These are phyloP conservation scores for Thermoascus crustaceus DNA, from an alignment of 2,329 filamentous ascomycete species.

Conservation along the genomic window DNA sequence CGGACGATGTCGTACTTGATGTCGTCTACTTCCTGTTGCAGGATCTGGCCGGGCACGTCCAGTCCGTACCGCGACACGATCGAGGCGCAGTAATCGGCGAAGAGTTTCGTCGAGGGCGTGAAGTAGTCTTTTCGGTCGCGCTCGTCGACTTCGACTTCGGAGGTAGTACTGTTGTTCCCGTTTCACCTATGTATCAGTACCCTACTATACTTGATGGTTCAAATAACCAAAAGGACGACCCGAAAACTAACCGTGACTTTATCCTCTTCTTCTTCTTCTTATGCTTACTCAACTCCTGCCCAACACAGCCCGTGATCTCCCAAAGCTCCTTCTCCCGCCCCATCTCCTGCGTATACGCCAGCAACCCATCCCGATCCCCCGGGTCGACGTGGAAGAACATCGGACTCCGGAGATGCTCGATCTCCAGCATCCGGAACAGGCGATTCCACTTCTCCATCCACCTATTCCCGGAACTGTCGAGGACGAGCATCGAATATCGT, in stretches of 20 bases:
- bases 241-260: constrained; percentile 35
- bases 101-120: constrained; percentile 54
- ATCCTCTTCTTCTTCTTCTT: constrained; percentile 56
- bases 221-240: constrained; percentile 1
- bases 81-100: constrained; percentile 53
- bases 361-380: constrained; percentile 61
- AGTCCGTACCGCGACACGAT: constrained; percentile 54
- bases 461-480: constrained; percentile 54
- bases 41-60: constrained; percentile 43
- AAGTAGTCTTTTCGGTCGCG: constrained; percentile 63
- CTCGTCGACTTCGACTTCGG: constrained; percentile 51
- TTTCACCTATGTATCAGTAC: too few relatives aligned
- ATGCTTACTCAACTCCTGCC: constrained; percentile 74
- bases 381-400: constrained; percentile 82
- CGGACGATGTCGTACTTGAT: constrained; percentile 51
- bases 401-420: constrained; percentile 64
- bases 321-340: constrained; percentile 55
- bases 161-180: constrained; percentile 21
- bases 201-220: constrained; percentile 6
- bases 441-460: constrained; percentile 68
- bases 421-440: constrained; percentile 60
- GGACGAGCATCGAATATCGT: constrained; percentile 47
- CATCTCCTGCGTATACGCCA: constrained; percentile 58
- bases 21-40: constrained; percentile 52
- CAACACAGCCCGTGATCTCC: constrained; percentile 66